Conservation (phyloP, 1,284 basidiomycete species). For the Pseudozyma sp. region DNA sequence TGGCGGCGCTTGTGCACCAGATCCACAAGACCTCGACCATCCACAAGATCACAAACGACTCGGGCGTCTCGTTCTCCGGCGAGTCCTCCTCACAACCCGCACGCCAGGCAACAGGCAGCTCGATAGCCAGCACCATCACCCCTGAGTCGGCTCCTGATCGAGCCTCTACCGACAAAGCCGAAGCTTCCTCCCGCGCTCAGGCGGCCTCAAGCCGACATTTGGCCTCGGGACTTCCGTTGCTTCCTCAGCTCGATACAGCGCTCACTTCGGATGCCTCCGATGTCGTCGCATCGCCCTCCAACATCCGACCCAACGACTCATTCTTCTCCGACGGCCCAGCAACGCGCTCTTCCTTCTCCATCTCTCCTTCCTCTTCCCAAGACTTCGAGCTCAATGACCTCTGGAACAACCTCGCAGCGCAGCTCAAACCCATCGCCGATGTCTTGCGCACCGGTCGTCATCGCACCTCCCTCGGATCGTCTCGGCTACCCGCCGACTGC, state of each 20-base stretch:
- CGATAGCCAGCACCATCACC: constrained; percentile 50
- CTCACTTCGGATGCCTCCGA: constrained; percentile 6
- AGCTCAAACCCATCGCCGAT: constrained; percentile 54
- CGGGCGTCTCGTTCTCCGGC: constrained; percentile 45
- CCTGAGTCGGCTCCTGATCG: constrained; percentile 31
- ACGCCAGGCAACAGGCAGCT: constrained; percentile 38
- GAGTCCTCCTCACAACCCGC: constrained; percentile 8
- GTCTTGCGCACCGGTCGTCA: constrained; percentile 45
- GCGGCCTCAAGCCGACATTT: background rate
- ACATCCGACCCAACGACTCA: constrained; percentile 28
- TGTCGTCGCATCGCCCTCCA: constrained; percentile 39
- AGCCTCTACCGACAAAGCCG: constrained; percentile 25
- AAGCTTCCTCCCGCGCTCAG: background rate
- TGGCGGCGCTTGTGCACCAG: constrained; percentile 23
- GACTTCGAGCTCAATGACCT: constrained; percentile 44
- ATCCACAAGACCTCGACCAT: constrained; percentile 42
- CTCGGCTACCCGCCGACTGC: constrained; percentile 30
- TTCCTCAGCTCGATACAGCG: constrained; percentile 18
- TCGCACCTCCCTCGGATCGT: constrained; percentile 34
- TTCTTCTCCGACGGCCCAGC: constrained; percentile 20
- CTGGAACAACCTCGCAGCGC: constrained; percentile 38
- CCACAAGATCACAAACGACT: constrained; percentile 51
- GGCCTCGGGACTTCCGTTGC: constrained; percentile 8
- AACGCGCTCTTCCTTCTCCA: constrained; percentile 16
- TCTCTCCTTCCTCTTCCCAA: constrained; percentile 36